Percentiles rank a stretch among this genome's conserved stretches.
phyloP scores from a whole-genome alignment of 768 basidiomycete genomes.

The Suillus cothurnatus region DNA sequence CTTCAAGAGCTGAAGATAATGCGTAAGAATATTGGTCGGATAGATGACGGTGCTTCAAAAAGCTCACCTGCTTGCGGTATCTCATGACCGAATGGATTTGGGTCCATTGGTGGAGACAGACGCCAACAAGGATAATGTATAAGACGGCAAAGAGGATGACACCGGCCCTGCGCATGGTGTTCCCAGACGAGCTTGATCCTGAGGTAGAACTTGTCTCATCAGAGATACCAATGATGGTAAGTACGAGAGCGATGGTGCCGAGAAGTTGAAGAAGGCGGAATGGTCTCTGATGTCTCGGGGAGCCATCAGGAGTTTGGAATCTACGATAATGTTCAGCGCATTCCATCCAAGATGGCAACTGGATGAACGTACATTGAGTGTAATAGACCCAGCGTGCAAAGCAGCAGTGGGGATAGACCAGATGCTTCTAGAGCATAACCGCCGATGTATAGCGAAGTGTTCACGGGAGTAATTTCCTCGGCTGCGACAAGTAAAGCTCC shows the following conservation, averaged over 20 bases:
- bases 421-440: constrained; percentile 47
- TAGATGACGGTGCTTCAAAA: background rate
- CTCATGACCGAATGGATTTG: constrained; percentile 40
- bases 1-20: constrained; percentile 48
- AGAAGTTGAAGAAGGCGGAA: constrained; percentile 34
- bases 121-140: constrained; percentile 47
- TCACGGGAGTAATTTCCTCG: constrained; percentile 42
- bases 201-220: constrained; percentile 16
- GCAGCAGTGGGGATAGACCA: constrained; percentile 42
- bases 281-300: constrained; percentile 7
- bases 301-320: constrained; percentile 29
- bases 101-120: constrained; percentile 53
- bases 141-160: constrained; percentile 35
- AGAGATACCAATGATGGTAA: constrained; percentile 37
- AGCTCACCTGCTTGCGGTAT: constrained; percentile 37
- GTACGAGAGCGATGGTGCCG: constrained; percentile 29
- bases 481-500: constrained; percentile 60
- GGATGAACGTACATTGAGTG: constrained; percentile 34
- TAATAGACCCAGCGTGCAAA: constrained; percentile 40
- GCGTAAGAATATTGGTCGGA: constrained; percentile 14
- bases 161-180: constrained; percentile 35
- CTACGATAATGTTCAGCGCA: constrained; percentile 22
- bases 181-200: constrained; percentile 24
- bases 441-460: constrained; percentile 50
- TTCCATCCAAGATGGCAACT: background rate